Percentiles rank a stretch among this genome's conserved stretches.
Conservation (phyloP, 2,329 filamentous ascomycete species). For the Xylaria sp. region DNA sequence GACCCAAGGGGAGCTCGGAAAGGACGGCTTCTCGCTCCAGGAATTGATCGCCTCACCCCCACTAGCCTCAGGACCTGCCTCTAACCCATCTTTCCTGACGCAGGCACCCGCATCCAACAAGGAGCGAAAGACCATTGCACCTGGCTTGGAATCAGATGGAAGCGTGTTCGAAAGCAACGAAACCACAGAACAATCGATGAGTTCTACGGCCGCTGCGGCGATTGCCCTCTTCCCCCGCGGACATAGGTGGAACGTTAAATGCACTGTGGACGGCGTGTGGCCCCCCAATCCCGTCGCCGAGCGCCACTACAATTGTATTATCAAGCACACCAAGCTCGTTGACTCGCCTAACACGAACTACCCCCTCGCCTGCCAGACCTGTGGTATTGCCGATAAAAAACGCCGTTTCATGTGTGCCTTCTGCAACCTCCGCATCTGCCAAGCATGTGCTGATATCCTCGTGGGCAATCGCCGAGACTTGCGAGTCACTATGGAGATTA, state of each 20-base stretch:
- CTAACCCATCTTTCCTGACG: slow-evolving; percentile 14
- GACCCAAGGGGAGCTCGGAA: not conserved
- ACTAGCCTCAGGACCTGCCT: slow-evolving; percentile 23
- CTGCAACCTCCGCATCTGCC: slow-evolving; percentile 65
- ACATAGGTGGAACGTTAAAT: slow-evolving; percentile 7
- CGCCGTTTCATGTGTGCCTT: slow-evolving; percentile 61
- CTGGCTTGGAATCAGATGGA: not conserved
- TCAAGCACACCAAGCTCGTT: slow-evolving; percentile 61
- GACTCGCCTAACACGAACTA: slow-evolving; percentile 61
- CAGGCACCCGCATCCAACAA: slow-evolving; percentile 29
- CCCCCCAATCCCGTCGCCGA: slow-evolving; percentile 55
- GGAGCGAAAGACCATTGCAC: slow-evolving; percentile 38
- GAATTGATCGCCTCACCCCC: slow-evolving; percentile 25
- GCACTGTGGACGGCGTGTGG: slow-evolving; percentile 41
- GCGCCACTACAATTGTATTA: slow-evolving; percentile 60
- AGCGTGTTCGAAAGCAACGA: not conserved
- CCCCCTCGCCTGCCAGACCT: slow-evolving; percentile 65
- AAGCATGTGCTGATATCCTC: slow-evolving; percentile 58
- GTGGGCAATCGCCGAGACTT: slow-evolving; percentile 58
- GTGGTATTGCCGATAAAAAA: slow-evolving; percentile 58
- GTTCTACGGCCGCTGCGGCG: slow-evolving; percentile 30
- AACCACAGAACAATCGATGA: slow-evolving; percentile 17
- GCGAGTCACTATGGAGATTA: slow-evolving; percentile 53
- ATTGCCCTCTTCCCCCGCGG: slow-evolving; percentile 43
- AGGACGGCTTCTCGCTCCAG: not conserved